These are phyloP conservation scores for Ogataea thermomethanolica DNA, from an alignment of 805 yeast species.

Conservation along the genomic window DNA sequence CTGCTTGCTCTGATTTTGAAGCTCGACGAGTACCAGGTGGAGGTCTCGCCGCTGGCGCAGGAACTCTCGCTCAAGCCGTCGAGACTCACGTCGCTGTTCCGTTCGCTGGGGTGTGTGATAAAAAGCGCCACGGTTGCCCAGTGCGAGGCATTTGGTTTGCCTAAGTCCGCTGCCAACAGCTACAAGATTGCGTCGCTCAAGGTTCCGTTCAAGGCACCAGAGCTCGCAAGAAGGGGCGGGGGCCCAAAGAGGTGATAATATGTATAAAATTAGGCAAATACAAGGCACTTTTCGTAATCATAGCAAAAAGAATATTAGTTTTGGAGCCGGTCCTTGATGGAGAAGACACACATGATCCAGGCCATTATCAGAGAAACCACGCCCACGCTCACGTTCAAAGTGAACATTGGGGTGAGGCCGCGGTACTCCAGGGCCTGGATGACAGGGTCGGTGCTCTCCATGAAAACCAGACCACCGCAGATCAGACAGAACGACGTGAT, in stretches of 20 bases:
- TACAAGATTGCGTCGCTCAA: conserved; percentile 79
- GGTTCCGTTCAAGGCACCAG: conserved; percentile 90
- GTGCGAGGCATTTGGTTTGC: conserved; percentile 69
- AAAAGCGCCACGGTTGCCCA: conserved; percentile 70
- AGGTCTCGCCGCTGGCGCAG: conserved; percentile 75
- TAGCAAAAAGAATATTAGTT: conserved; percentile 9
- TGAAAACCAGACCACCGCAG: conserved; percentile 87
- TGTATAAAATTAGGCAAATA: not conserved
- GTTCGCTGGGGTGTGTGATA: conserved; percentile 77
- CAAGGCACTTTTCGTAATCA: conserved; percentile 1
- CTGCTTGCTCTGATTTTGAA: conserved; percentile 70
- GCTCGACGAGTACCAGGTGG: conserved; percentile 70
- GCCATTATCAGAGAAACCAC: conserved; percentile 75
- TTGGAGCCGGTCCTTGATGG: conserved; percentile 53
- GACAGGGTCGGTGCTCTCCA: conserved; percentile 87
- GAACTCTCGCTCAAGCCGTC: conserved; percentile 81
- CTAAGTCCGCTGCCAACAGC: conserved; percentile 47
- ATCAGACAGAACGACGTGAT: conserved; percentile 74
- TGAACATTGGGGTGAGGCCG: conserved; percentile 86
- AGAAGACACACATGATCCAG: conserved; percentile 74
- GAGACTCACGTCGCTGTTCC: conserved; percentile 62
- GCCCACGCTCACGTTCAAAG: conserved; percentile 84
- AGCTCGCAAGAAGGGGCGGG: conserved; percentile 57
- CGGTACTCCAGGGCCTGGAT: conserved; percentile 77
- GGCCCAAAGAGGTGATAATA: conserved; percentile 9